These are phyloP conservation scores for Silene latifolia DNA, from an alignment of 148 eudicot genomes.

Conservation along the genomic window DNA sequence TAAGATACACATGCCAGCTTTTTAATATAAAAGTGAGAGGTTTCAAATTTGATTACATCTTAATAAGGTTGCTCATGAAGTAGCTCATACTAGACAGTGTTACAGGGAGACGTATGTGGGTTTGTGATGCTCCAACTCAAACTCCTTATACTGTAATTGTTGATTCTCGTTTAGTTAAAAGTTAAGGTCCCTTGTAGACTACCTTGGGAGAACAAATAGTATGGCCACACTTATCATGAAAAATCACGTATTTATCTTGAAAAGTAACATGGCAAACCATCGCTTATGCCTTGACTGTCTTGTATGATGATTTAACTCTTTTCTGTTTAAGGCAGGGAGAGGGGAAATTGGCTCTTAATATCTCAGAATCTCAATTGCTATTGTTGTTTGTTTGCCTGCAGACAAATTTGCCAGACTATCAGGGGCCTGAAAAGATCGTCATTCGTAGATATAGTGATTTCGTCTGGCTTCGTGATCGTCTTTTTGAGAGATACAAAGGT, in stretches of 20 bases:
- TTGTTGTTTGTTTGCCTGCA: slow-evolving; percentile 27
- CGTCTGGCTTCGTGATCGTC: slow-evolving; percentile 93
- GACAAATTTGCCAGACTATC: slow-evolving; percentile 94
- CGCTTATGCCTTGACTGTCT: too few relatives aligned
- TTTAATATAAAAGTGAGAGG: neutral
- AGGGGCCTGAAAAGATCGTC: slow-evolving; percentile 89
- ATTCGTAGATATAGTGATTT: slow-evolving; percentile 91
- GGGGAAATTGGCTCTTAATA: neutral
- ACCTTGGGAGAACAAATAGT: neutral
- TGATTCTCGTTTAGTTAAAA: neutral
- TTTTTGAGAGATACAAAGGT: slow-evolving; percentile 95
- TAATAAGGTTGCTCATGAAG: neutral
- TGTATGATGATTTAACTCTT: too few relatives aligned
- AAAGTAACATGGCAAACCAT: neutral
- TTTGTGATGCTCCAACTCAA: neutral
- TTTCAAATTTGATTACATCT: neutral
- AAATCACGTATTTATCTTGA: neutral
- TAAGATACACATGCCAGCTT: neutral
- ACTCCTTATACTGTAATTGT: neutral
- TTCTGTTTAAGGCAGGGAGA: neutral
- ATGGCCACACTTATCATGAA: neutral
- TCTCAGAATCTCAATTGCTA: slow-evolving; percentile 1
- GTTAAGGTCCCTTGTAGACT: neutral
- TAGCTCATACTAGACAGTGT: neutral
- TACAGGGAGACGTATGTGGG: neutral